Percentiles rank a stretch among this genome's conserved stretches.
These are phyloP conservation scores for Tylopilus sp. DNA, from an alignment of 768 basidiomycete species.

Conservation along the genomic window DNA sequence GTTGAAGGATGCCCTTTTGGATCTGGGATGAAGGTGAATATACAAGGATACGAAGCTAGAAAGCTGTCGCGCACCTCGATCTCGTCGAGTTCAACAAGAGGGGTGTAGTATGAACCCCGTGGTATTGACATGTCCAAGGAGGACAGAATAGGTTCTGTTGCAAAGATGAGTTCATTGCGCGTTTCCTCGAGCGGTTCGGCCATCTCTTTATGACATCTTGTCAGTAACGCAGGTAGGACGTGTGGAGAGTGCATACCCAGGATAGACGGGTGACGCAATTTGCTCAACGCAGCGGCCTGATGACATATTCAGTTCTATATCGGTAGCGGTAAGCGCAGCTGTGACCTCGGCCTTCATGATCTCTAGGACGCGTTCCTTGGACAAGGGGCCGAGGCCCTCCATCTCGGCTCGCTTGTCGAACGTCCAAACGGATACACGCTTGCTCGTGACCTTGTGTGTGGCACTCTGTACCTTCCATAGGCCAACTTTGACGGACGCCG, in stretches of 20 bases:
- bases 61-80: constrained; percentile 64
- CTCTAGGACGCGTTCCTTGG: constrained; percentile 75
- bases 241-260: constrained; percentile 51
- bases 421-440: constrained; percentile 90
- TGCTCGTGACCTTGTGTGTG: constrained; percentile 83
- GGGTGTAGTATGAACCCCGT: constrained; percentile 51
- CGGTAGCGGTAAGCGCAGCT: constrained; percentile 15
- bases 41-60: background rate
- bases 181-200: constrained; percentile 97
- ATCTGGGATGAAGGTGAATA: constrained; percentile 49
- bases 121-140: constrained; percentile 77
- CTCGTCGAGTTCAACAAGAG: constrained; percentile 86
- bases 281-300: constrained; percentile 79
- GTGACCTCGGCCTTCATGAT: constrained; percentile 86
- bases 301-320: constrained; percentile 6
- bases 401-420: constrained; percentile 83
- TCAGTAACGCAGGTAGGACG: constrained; percentile 1
- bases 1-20: constrained; percentile 92
- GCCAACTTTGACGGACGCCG: constrained; percentile 60
- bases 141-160: constrained; percentile 86
- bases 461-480: constrained; percentile 88
- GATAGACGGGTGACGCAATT: constrained; percentile 89
- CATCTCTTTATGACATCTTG: constrained; percentile 60
- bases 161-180: constrained; percentile 83
- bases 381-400: constrained; percentile 61